These are phyloP conservation scores for Parasitella parasitica DNA, from an alignment of 371 early-diverging fungal species.

Conservation along the genomic window DNA sequence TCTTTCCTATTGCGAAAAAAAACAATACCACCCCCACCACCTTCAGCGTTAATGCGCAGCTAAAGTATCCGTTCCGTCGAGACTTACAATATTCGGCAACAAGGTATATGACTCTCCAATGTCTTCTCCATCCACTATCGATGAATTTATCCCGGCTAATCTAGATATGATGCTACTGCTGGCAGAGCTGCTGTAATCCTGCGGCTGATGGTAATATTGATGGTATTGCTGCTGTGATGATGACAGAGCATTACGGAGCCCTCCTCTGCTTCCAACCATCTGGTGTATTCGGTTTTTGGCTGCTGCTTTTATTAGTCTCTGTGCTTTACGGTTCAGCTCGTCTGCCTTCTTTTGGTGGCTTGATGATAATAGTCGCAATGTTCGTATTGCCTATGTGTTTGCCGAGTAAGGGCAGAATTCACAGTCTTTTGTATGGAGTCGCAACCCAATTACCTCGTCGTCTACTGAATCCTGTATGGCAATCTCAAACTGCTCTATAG, in stretches of 20 bases:
- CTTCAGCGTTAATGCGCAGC: not conserved
- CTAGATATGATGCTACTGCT: constrained; percentile 7
- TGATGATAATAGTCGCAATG: constrained; percentile 13
- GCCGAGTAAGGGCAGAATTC: not conserved
- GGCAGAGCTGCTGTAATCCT: not conserved
- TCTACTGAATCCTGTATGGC: constrained; percentile 23
- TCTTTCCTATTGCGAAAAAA: constrained; percentile 30
- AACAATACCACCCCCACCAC: no score
- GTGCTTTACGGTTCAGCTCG: constrained; percentile 17
- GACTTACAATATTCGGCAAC: constrained; percentile 11
- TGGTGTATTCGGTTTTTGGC: constrained; percentile 9
- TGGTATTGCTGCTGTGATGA: not conserved
- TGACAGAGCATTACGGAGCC: constrained; percentile 10
- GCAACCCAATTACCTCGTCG: constrained; percentile 6
- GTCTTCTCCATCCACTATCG: not conserved
- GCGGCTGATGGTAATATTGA: not conserved
- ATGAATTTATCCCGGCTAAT: not conserved
- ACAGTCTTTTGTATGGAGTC: no score
- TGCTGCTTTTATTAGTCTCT: constrained; percentile 7
- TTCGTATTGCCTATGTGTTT: constrained; percentile 13
- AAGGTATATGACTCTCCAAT: constrained; percentile 29
- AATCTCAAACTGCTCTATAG: constrained; percentile 19
- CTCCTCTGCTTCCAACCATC: constrained; percentile 2
- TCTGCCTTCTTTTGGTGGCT: constrained; percentile 21
- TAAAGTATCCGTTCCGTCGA: not conserved